Base-by-base conservation (phyloP, 495 filamentous ascomycete species). In the Penicillium silybi region DNA sequence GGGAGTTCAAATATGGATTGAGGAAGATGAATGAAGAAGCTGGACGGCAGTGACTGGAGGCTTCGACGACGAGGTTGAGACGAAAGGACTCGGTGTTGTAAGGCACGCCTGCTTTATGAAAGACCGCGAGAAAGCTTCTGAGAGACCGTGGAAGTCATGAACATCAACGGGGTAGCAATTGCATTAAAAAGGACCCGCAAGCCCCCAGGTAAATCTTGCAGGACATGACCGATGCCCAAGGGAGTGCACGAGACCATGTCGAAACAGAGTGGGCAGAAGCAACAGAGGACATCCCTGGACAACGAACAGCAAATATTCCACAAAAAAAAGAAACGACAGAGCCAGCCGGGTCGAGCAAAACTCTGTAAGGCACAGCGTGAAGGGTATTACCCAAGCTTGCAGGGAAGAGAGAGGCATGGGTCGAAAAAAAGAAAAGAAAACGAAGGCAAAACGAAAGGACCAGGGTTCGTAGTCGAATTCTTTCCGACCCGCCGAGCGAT, bases 251-350 rank as follows among this genome's bases (percentile, higher is more conserved):
- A 65, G 62, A 65, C 62, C 62, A 65, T 63, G 57, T 63, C 44
- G 41, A 60, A 53, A 59, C 41, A 50, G 61, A 59, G 56, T 53
- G 56, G 53, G 35, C 45, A 57, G 48, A 57, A 48, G 53, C 50
- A 62, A 64, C 42, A 54, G 63, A 62, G 58, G 58, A 40, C 47
- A 64, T 64, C 64, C 62, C 62, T 65, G 64, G 51, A 66, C 50
- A 53, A 47, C 39, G 19, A 56, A 62, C 61, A 59, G 59, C 54
- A 57, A 63, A 65, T 57, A 65, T 65, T 56, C 44, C 56, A 65
- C 59, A 57, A 56, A 57, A 52, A 51, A 62, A 63, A 48, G 56
- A 58, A 58, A 55, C 23, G 22, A 59, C 19, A 44, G 48, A 52
- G 50, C 56, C 48, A 63, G 53, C 32, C 54, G 48, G 53, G 48